Evolutionary conservation across 768 basidiomycete genomes (phyloP).

Genomic region (Boletus patriciae): DNA sequence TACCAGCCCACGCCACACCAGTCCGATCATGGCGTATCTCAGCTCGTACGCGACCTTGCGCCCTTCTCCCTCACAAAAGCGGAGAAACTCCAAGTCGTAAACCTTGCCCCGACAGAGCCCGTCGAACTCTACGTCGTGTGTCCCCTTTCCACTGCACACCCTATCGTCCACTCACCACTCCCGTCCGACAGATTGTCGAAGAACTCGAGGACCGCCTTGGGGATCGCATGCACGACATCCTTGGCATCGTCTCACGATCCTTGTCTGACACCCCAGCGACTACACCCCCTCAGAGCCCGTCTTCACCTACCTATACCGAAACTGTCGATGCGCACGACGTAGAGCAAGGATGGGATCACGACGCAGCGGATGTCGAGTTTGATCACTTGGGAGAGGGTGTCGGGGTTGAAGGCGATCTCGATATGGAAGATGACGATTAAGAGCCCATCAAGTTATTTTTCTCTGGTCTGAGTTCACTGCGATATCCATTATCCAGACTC

Average conservation of each 20-base stretch:
- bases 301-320: not conserved
- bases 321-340: slow-evolving; percentile 20
- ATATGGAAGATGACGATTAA: slow-evolving; percentile 57
- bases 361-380: slow-evolving; percentile 54
- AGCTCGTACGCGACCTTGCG: slow-evolving; percentile 65
- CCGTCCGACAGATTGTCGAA: slow-evolving; percentile 75
- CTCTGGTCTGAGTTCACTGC: not conserved
- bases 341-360: slow-evolving; percentile 34
- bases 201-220: slow-evolving; percentile 85
- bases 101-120: slow-evolving; percentile 75
- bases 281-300: not conserved
- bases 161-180: not conserved
- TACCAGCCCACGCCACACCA: slow-evolving; percentile 70
- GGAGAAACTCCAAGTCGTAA: slow-evolving; percentile 92
- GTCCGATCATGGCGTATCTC: slow-evolving; percentile 59
- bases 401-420: slow-evolving; percentile 70
- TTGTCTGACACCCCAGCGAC: slow-evolving; percentile 16
- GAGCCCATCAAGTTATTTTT: not conserved
- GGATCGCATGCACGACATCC: slow-evolving; percentile 64
- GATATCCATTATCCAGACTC: not conserved
- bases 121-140: slow-evolving; percentile 90
- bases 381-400: slow-evolving; percentile 67
- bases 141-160: slow-evolving; percentile 11
- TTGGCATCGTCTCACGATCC: slow-evolving; percentile 54
- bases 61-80: slow-evolving; percentile 79